phyloP scores from a whole-genome alignment of 306 rosid species.

The Vachellia pachyceras region DNA sequence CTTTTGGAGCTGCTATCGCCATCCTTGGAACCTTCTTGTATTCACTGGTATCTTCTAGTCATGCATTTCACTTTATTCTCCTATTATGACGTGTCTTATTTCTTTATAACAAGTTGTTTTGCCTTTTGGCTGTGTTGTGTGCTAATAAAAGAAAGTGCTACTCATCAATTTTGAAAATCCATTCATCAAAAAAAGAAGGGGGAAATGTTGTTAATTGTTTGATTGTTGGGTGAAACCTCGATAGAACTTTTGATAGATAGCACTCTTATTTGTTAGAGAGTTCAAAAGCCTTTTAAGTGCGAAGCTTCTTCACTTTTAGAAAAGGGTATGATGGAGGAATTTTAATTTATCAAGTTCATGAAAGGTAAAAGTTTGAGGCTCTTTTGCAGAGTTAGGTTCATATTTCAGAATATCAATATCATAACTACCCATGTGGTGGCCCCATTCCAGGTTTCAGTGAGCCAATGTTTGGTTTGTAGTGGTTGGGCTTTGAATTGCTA shows the following conservation, averaged over 20 bases:
- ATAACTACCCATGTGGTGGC: slow-evolving; percentile 17
- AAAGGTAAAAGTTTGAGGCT: not conserved
- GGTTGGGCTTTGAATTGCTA: slow-evolving; percentile 40
- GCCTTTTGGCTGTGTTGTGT: slow-evolving; percentile 11
- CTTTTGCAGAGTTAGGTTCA: slow-evolving; percentile 26
- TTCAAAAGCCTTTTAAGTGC: not conserved
- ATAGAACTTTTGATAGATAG: not conserved
- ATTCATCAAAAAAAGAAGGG: not conserved
- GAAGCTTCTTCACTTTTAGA: not conserved
- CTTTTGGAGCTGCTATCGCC: slow-evolving; percentile 96
- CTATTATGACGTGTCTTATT: not conserved
- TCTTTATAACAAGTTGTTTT: not conserved
- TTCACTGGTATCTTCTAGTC: slow-evolving; percentile 72
- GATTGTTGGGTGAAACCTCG: not conserved
- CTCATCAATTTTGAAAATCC: not conserved
- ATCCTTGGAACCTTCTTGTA: slow-evolving; percentile 92
- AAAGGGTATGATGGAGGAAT: not conserved
- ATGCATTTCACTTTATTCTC: not conserved
- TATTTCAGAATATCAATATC: no score
- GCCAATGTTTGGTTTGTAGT: not conserved
- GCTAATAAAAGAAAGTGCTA: not conserved
- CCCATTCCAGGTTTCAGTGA: slow-evolving; percentile 47
- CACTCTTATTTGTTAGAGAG: not conserved
- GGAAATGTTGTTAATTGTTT: not conserved
- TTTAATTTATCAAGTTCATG: not conserved